Evolutionary conservation across 305 asterid species (phyloP).

Genomic region (Fraxinus sp.): DNA sequence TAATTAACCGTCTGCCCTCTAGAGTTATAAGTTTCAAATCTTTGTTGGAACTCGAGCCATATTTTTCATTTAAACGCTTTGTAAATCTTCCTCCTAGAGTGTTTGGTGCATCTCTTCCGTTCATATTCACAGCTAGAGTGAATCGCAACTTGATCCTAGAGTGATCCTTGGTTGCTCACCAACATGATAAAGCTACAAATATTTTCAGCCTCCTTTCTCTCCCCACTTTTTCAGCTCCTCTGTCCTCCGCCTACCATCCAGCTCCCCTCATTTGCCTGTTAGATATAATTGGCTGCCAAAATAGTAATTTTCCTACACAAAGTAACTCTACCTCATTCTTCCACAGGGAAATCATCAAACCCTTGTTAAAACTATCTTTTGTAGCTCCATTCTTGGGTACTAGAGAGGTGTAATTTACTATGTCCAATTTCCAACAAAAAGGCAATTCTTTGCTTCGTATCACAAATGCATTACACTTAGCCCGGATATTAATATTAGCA

Average conservation of each 20-base stretch:
- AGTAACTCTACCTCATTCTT: background rate
- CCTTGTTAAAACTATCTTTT: background rate
- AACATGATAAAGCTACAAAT: background rate
- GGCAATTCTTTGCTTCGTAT: background rate
- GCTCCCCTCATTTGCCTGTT: background rate
- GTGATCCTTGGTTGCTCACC: background rate
- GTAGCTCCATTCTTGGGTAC: background rate
- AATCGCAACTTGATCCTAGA: background rate
- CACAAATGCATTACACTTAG: background rate
- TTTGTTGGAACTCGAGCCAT: background rate
- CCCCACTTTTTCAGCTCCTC: background rate
- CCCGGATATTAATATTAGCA: background rate
- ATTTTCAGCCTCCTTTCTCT: background rate
- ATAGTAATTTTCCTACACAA: background rate
- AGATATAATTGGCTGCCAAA: background rate
- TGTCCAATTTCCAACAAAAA: background rate
- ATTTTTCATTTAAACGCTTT: background rate
- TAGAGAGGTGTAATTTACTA: background rate
- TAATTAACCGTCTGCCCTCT: background rate
- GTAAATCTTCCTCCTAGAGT: background rate
- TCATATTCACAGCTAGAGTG: background rate
- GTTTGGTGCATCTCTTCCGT: background rate
- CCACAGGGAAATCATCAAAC: background rate
- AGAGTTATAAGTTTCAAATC: background rate
- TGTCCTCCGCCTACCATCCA: background rate